Base-by-base conservation (phyloP, 2,329 filamentous ascomycete genomes). In the Mycocentrospora acerina region DNA sequence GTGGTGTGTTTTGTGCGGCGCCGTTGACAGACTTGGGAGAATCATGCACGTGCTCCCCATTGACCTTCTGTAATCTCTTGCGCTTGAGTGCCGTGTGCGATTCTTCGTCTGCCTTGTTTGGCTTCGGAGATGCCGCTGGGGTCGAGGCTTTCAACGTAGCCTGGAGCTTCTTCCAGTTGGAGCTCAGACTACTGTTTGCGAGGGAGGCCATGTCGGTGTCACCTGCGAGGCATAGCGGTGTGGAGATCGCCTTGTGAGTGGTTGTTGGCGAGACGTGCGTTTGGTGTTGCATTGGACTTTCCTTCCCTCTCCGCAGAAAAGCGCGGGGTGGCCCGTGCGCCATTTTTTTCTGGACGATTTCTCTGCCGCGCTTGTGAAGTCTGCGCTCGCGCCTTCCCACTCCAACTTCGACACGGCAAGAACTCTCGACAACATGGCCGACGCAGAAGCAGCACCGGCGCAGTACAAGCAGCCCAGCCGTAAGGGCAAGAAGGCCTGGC, bases 401-500 rank as follows among this genome's bases (percentile, higher is more conserved):
- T 30, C 19, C 19, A 22, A 5, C 32, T 41, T 25, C 29, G 38
- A 32, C 26, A 39, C 19, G 9, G 5, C 19, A 30, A 9, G 31
- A 14, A 14, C 24, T 14, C 15, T n/a, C 28, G 16, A 18, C 13
- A 45, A 18, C n/a, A 59, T 59, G 55, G 51, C 52, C 6, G 50
- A 48, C 32, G 39, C 48, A 16, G 56, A 54, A 10, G 70, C 76
- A 24, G 85, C 88, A 13, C 90, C 90, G 9, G 82, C 84, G 48
- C 88, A 94, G 53, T 83, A 85, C 71, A 90, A 81, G 49, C 93
- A 98, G 69, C 82, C 90, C 17, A 97, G 91, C 4, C 80, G 93
- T 64, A 98, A 98, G 68, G 93, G 94, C 58, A 97, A 97, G 72
- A 97, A 95, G 74, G 91, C 93, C 22, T 98, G 93, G 93, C 81